Percentiles rank a stretch among this genome's conserved stretches.
These are phyloP conservation scores for Amaranthus palmeri DNA, from an alignment of 148 eudicot species.

Conservation along the genomic window DNA sequence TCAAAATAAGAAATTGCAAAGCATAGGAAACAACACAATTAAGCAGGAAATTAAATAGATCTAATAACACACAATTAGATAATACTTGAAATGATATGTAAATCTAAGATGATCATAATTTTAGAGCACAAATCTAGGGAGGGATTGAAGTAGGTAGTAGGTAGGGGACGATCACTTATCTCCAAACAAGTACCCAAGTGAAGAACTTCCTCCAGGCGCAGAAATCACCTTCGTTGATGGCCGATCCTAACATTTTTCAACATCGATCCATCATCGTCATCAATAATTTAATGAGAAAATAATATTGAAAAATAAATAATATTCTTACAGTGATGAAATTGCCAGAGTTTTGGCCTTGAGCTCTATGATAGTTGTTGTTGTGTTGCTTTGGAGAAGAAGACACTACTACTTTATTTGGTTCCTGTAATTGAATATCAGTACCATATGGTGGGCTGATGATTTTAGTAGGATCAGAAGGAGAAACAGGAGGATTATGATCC, in stretches of 20 bases:
- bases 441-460: constrained; percentile 52
- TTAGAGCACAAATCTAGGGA: neutral
- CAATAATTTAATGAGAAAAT: neutral
- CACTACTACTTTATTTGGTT: constrained; percentile 12
- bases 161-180: constrained; percentile 43
- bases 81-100: neutral
- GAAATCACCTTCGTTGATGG: constrained; percentile 71
- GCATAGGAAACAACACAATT: too few species aligned
- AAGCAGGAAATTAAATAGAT: neutral
- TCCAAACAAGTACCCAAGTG: constrained; percentile 81
- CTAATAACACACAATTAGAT: neutral
- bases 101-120: neutral
- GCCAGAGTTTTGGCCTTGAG: constrained; percentile 50
- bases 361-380: constrained; percentile 30
- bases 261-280: too few species aligned
- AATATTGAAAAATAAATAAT: neutral
- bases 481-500: constrained; percentile 15
- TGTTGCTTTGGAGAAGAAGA: constrained; percentile 21
- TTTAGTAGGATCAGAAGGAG: constrained; percentile 34
- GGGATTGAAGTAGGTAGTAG: too few species aligned
- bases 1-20: too few species aligned
- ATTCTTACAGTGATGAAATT: constrained; percentile 58
- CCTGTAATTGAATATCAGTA: constrained; percentile 29
- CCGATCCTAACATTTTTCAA: constrained; percentile 45
- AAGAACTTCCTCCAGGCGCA: constrained; percentile 78